These are phyloP conservation scores for Digitaria exilis DNA, from an alignment of 202 grass and related monocot species.

Conservation along the genomic window DNA sequence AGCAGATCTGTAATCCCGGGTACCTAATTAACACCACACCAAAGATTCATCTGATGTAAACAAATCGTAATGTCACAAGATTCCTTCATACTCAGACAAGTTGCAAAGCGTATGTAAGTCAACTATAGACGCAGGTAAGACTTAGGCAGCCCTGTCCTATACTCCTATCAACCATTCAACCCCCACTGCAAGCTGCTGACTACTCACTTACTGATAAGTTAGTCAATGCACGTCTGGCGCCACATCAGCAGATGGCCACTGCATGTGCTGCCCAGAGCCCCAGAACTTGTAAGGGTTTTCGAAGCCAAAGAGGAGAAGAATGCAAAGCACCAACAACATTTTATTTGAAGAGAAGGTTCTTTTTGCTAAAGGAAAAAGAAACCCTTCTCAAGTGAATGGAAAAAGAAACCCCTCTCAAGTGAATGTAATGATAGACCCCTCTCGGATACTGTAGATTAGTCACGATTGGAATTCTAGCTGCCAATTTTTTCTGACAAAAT, in stretches of 20 bases:
- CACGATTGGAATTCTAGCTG: too few species aligned
- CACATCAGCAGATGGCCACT: background rate
- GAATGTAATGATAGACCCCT: too few species aligned
- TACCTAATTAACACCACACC: background rate
- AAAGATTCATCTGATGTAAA: background rate
- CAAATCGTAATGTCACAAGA: background rate
- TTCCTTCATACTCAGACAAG: background rate
- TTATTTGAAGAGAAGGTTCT: too few species aligned
- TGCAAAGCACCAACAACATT: too few species aligned
- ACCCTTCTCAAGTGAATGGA: too few species aligned
- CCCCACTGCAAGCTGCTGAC: background rate
- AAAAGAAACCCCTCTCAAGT: too few species aligned
- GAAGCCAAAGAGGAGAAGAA: too few species aligned
- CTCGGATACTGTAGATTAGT: too few species aligned
- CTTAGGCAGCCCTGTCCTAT: background rate
- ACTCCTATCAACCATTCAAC: too few species aligned
- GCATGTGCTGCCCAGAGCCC: background rate
- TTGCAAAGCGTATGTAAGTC: conserved; percentile 2
- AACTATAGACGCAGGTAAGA: background rate
- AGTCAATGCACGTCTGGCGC: background rate
- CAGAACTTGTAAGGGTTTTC: too few species aligned
- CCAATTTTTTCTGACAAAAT: too few species aligned
- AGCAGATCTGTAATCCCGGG: background rate
- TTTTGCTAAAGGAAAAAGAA: too few species aligned
- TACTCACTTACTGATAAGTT: background rate